These are phyloP conservation scores for Metschnikowia dekortorum DNA, from an alignment of 805 yeast species.

Conservation along the genomic window DNA sequence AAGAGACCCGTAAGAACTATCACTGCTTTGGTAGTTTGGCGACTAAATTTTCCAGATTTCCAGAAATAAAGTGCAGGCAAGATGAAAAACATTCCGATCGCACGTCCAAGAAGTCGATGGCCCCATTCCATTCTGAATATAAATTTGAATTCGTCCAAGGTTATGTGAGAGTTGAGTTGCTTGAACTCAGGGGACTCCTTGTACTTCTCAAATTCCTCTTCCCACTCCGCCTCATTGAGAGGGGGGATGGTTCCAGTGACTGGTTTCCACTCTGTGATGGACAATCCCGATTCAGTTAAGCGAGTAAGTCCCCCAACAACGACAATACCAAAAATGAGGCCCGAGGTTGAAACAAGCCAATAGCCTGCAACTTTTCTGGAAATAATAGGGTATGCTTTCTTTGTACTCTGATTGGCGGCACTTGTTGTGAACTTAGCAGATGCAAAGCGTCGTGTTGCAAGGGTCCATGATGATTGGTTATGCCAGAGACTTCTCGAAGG, in stretches of 20 bases:
- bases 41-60: conserved; percentile 57
- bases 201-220: conserved; percentile 74
- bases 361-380: conserved; percentile 57
- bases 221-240: conserved; percentile 75
- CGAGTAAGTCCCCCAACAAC: conserved; percentile 95
- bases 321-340: conserved; percentile 89
- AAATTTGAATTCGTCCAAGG: conserved; percentile 88
- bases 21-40: conserved; percentile 62
- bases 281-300: conserved; percentile 90
- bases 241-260: conserved; percentile 96
- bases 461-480: neutral
- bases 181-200: conserved; percentile 86
- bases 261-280: conserved; percentile 98
- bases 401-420: neutral
- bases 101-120: conserved; percentile 88
- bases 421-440: neutral
- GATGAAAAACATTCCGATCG: conserved; percentile 78
- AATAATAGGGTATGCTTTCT: conserved; percentile 12
- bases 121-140: conserved; percentile 98
- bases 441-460: neutral
- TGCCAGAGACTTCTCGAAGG: neutral
- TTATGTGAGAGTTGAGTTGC: conserved; percentile 82
- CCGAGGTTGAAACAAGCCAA: conserved; percentile 84
- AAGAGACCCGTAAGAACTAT: conserved; percentile 70
- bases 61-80: conserved; percentile 84